Conservation (phyloP, 176 grass and related monocot genomes). For the Metroxylon sagu region DNA sequence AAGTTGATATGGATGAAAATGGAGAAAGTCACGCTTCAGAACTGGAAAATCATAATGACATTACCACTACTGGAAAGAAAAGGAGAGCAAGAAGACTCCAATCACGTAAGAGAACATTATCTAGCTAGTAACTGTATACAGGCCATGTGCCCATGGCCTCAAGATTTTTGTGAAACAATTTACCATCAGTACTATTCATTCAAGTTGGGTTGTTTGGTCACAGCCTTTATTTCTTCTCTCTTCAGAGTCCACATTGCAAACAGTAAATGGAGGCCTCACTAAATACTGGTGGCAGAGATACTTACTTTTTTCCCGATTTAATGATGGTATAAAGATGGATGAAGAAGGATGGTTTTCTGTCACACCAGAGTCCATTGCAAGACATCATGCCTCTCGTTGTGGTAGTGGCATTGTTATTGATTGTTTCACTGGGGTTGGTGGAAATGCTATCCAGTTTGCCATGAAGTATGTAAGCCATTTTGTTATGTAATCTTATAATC, state of each 20-base stretch:
- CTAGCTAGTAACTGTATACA: constrained; percentile 1
- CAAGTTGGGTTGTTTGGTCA: too few species aligned
- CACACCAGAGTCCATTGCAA: constrained; percentile 80
- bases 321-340: constrained; percentile 89
- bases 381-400: constrained; percentile 78
- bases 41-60: constrained; percentile 24
- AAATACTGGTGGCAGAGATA: constrained; percentile 96
- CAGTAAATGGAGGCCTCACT: constrained; percentile 18
- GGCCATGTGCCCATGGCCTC: too few species aligned
- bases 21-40: constrained; percentile 19
- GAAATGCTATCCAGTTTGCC: constrained; percentile 96
- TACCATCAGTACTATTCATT: too few species aligned
- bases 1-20: constrained; percentile 27
- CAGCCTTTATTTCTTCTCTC: too few species aligned
- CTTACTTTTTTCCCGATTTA: constrained; percentile 79
- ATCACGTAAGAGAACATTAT: constrained; percentile 49
- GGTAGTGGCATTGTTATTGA: constrained; percentile 46
- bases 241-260: constrained; percentile 19
- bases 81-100: constrained; percentile 64
- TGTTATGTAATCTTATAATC: constrained; percentile 9
- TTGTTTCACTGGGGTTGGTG: constrained; percentile 84
- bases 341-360: constrained; percentile 99
- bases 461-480: constrained; percentile 40
- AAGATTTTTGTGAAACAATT: too few species aligned
- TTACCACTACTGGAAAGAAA: constrained; percentile 49